phyloP scores from a whole-genome alignment of 441 rosid species.

The Manihot esculenta region DNA sequence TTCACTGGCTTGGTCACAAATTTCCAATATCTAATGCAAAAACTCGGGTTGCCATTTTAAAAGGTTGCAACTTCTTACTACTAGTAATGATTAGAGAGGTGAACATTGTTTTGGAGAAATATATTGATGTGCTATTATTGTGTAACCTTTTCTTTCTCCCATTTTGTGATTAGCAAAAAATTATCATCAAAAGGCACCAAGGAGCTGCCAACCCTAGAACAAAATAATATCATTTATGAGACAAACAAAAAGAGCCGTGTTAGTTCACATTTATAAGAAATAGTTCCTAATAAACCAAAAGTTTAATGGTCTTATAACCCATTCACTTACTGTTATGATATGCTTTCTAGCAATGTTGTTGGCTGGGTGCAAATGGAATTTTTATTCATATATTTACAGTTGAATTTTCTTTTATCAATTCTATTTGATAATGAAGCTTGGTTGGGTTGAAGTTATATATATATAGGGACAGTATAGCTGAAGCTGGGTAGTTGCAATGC shows the following conservation, averaged over 20 bases:
- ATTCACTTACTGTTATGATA: neutral
- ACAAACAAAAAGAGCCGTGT: no score
- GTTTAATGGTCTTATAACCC: neutral
- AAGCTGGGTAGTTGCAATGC: neutral
- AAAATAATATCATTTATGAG: no score
- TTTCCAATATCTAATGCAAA: constrained; percentile 94
- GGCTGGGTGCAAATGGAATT: neutral
- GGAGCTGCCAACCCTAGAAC: neutral
- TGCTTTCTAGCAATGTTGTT: neutral
- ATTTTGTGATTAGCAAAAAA: neutral
- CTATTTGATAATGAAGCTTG: neutral
- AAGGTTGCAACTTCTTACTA: constrained; percentile 40
- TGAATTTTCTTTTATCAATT: neutral
- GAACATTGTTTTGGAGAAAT: neutral
- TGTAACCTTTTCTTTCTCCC: neutral
- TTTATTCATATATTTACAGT: neutral
- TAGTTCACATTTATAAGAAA: neutral
- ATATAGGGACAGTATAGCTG: neutral
- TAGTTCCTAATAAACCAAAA: neutral
- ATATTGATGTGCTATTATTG: neutral
- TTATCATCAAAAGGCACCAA: neutral
- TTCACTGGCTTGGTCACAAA: constrained; percentile 91
- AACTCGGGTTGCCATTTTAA: constrained; percentile 68
- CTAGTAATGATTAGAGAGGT: neutral
- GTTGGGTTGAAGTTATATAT: constrained; percentile 5